These are phyloP conservation scores for Paradendryphiella salina DNA, from an alignment of 2,329 filamentous ascomycete species.

Conservation along the genomic window DNA sequence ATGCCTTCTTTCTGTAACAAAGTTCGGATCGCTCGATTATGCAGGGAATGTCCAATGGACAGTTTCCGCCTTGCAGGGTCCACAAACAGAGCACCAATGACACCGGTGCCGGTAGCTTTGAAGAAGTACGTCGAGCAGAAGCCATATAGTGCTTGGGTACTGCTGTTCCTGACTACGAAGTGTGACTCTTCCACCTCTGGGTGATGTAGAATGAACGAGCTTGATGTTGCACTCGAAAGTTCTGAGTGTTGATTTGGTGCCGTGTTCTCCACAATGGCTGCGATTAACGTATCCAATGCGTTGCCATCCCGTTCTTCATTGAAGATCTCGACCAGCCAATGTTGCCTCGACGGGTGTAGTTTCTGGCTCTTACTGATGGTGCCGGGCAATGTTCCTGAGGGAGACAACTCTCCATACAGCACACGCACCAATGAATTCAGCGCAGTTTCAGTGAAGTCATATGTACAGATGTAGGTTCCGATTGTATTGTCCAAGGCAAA, in stretches of 20 bases:
- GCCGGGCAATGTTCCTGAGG: slow-evolving; percentile 63
- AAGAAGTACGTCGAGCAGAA: slow-evolving; percentile 89
- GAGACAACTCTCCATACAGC: slow-evolving; percentile 73
- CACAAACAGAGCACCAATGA: slow-evolving; percentile 85
- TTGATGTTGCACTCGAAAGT: slow-evolving; percentile 68
- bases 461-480: slow-evolving; percentile 91
- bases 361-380: slow-evolving; percentile 87
- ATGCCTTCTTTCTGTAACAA: slow-evolving; percentile 72
- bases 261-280: slow-evolving; percentile 67
- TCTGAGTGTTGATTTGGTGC: slow-evolving; percentile 69
- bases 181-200: slow-evolving; percentile 76
- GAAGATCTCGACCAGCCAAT: slow-evolving; percentile 92
- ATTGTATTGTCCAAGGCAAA: slow-evolving; percentile 92
- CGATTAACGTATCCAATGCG: slow-evolving; percentile 75
- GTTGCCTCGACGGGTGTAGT: slow-evolving; percentile 82
- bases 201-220: slow-evolving; percentile 74
- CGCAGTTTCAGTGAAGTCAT: slow-evolving; percentile 93
- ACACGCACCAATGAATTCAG: slow-evolving; percentile 82
- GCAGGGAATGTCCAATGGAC: slow-evolving; percentile 86
- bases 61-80: slow-evolving; percentile 83
- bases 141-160: slow-evolving; percentile 85
- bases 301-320: slow-evolving; percentile 75
- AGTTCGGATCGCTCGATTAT: slow-evolving; percentile 78
- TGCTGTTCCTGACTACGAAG: slow-evolving; percentile 92
- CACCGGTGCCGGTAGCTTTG: slow-evolving; percentile 68